Evolutionary conservation across 2,329 filamentous ascomycete species (phyloP), one percentile per base, ranked within the genome.

Genomic region (Colletotrichum sp.): DNA sequence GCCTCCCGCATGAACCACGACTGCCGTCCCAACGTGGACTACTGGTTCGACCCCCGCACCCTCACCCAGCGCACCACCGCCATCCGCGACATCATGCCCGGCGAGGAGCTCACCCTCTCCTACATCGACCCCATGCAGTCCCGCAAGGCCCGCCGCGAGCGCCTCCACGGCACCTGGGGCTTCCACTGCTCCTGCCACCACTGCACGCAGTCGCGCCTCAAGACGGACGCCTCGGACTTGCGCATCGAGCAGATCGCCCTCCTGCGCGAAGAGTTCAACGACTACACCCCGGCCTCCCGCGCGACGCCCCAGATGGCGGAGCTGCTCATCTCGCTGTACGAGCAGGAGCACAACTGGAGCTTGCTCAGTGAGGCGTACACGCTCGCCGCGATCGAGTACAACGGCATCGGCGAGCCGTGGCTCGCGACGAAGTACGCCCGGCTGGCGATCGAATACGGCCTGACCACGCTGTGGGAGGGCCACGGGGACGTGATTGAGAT

Each of bases 1-100:
- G 80, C 86, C 74, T 85, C 86, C 26, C 81, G 85, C 32, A 80
- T 87, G 77, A 88, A 88, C 80, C 86, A 88, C 79, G 85, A 87
- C 79, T 88, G 86, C 77, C 83, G 86, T 2, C 84, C 86, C 34
- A 87, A 87, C 75, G 83, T 85, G 34, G 86, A 85, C 78, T 87
- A 87, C 80, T 83, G 82, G 77, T 86, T 86, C 74, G 84, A 87
- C 77, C 79, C 81, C 52, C 73, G 80, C 5, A 84, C 83, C 3
- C 80, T 87, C 48, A 82, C 83, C 5, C 86, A 87, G 72, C 81
- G 83, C 72, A 80, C 86, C 48, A 82, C 84, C 65, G 87, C 85
- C 38, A 79, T 83, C 13, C 82, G 85, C 2, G 82, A 84, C 71
- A 87, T 88, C 75, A 58, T 72, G 5, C 82, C 85, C 0, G 86